Evolutionary conservation across 2,329 filamentous ascomycete genomes (phyloP).

Genomic region (Talaromyces piceae): DNA sequence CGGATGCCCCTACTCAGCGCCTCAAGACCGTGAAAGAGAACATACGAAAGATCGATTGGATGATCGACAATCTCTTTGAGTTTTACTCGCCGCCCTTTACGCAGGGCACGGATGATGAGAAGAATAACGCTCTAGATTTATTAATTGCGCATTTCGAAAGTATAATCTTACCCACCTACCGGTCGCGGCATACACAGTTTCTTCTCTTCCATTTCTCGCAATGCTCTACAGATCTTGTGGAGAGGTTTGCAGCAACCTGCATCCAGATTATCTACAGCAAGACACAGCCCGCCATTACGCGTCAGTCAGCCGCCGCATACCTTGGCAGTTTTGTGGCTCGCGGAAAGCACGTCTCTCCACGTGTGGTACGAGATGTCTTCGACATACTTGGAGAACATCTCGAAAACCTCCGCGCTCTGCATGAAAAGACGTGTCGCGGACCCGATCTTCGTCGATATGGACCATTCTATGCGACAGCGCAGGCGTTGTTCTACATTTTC

Average conservation of each 20-base stretch:
- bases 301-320: conserved; percentile 83
- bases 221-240: conserved; percentile 66
- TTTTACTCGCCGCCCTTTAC: conserved; percentile 70
- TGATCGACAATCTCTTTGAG: conserved; percentile 79
- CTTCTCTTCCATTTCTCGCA: conserved; percentile 94
- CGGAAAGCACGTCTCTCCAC: conserved; percentile 69
- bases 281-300: conserved; percentile 59
- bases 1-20: conserved; percentile 39
- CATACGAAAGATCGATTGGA: conserved; percentile 83
- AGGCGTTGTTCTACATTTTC: conserved; percentile 88
- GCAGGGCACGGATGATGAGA: conserved; percentile 59
- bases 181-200: conserved; percentile 90
- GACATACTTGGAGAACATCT: conserved; percentile 70
- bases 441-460: conserved; percentile 79
- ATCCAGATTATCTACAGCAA: conserved; percentile 66
- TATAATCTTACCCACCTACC: conserved; percentile 83
- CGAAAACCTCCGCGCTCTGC: conserved; percentile 62
- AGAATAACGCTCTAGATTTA: conserved; percentile 66
- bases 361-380: conserved; percentile 76
- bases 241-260: conserved; percentile 74
- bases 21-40: conserved; percentile 69
- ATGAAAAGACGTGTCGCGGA: conserved; percentile 68
- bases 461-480: conserved; percentile 79
- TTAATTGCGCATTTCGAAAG: conserved; percentile 79
- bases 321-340: conserved; percentile 90